Conservation (phyloP, 805 yeast genomes). For the Kluyveromyces lactis region DNA sequence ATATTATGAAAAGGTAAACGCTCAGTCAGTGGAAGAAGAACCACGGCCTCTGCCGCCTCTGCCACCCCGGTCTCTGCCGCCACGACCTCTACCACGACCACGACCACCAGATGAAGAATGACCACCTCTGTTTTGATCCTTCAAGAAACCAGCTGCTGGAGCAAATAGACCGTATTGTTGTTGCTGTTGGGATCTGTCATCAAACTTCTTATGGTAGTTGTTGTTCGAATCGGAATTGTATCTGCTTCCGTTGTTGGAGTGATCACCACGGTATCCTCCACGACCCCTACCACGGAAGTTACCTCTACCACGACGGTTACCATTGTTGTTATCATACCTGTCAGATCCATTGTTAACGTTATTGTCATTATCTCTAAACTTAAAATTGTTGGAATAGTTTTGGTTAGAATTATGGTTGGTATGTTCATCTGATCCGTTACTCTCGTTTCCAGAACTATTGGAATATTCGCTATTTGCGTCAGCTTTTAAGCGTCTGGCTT, state of each 20-base stretch:
- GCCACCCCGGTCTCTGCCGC: constrained; percentile 8
- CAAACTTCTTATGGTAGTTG: not conserved
- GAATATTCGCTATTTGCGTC: not conserved
- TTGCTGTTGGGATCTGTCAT: constrained; percentile 3
- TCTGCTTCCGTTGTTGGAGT: constrained; percentile 1
- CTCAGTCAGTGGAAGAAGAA: not conserved
- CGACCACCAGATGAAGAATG: constrained; percentile 4
- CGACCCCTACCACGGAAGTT: constrained; percentile 8
- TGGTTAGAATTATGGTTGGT: not conserved
- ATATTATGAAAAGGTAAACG: too few relatives aligned
- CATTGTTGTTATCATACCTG: constrained; percentile 3
- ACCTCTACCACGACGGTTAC: constrained; percentile 8
- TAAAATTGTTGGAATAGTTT: not conserved
- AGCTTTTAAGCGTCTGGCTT: not conserved
- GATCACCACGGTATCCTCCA: constrained; percentile 9
- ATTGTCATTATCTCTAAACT: constrained; percentile 2
- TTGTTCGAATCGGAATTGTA: not conserved
- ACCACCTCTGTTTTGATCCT: constrained; percentile 4
- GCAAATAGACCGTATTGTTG: constrained; percentile 5
- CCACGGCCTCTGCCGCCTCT: constrained; percentile 16
- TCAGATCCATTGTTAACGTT: constrained; percentile 7
- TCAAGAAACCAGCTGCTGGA: constrained; percentile 5
- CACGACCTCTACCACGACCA: constrained; percentile 7
- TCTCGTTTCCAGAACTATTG: not conserved
- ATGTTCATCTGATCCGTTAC: not conserved